A percentile compares a stretch with the other conserved stretches of the same genome.
These are phyloP conservation scores for Cutaneotrichosporon dermatis DNA, from an alignment of 1,284 basidiomycete species.

Conservation along the genomic window DNA sequence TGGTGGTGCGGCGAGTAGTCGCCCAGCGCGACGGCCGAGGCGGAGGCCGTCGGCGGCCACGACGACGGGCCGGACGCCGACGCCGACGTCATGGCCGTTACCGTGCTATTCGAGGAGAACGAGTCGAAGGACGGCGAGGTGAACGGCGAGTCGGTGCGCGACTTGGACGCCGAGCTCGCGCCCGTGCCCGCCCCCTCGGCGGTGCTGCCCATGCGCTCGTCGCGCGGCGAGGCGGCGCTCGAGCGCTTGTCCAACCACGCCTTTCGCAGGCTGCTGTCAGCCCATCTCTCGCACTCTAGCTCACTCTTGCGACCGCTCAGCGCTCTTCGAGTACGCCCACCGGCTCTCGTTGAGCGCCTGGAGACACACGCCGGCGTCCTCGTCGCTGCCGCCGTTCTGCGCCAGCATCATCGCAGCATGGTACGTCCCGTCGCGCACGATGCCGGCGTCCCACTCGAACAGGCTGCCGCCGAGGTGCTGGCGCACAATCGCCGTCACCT, in stretches of 20 bases:
- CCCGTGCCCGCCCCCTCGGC: neutral
- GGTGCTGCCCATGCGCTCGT: neutral
- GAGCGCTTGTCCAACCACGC: conserved; percentile 2
- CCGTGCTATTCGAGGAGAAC: neutral
- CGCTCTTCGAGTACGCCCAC: conserved; percentile 71
- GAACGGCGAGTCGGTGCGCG: neutral
- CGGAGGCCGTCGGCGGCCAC: neutral
- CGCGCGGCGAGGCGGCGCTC: neutral
- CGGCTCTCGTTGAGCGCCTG: conserved; percentile 68
- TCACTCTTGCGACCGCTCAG: conserved; percentile 54
- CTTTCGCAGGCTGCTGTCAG: neutral
- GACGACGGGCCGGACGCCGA: neutral
- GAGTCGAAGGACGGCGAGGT: neutral
- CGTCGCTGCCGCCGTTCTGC: conserved; percentile 56
- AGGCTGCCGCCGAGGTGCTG: conserved; percentile 51
- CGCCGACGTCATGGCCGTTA: neutral
- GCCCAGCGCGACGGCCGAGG: neutral
- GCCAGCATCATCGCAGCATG: conserved; percentile 70
- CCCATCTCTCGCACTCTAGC: neutral
- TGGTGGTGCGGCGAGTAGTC: no score
- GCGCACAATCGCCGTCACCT: conserved; percentile 57
- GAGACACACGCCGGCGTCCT: conserved; percentile 66
- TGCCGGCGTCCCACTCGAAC: conserved; percentile 74
- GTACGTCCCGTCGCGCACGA: conserved; percentile 62
- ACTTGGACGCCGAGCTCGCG: neutral